phyloP scores from a whole-genome alignment of 2,329 filamentous ascomycete species.

The Apiospora pterosperma region DNA sequence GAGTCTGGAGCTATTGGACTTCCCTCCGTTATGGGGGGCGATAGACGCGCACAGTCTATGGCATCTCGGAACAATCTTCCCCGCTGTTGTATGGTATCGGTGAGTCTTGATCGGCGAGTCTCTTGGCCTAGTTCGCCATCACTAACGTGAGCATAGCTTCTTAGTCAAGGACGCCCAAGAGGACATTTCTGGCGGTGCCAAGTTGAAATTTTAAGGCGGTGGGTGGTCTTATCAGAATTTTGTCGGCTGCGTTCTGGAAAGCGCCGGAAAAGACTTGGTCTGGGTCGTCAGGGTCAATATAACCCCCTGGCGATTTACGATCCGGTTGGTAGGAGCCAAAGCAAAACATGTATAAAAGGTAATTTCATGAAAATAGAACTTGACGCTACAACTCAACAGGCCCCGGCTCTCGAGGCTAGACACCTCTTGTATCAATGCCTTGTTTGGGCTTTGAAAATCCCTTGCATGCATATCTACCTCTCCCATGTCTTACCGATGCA shows the following conservation, averaged over 20 bases:
- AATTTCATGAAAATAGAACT: not conserved
- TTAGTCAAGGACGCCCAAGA: conserved; percentile 81
- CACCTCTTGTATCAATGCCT: no score
- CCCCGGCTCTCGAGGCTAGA: no score
- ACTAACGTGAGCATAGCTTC: conserved; percentile 55
- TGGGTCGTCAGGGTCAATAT: not conserved
- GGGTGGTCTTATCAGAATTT: not conserved
- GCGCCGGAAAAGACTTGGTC: not conserved
- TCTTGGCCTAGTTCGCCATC: not conserved
- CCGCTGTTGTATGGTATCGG: conserved; percentile 92
- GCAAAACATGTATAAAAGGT: not conserved
- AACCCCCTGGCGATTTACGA: not conserved
- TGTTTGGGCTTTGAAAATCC: no score
- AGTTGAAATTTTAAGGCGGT: not conserved
- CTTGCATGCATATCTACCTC: no score
- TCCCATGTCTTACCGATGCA: no score
- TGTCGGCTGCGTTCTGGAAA: not conserved
- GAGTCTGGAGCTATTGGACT: conserved; percentile 94
- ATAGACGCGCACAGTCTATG: conserved; percentile 94
- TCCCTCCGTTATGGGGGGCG: conserved; percentile 76
- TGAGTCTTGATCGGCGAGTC: conserved; percentile 49
- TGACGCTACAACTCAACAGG: not conserved
- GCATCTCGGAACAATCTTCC: conserved; percentile 90
- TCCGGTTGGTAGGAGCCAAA: not conserved
- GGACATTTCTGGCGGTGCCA: conserved; percentile 56